Evolutionary conservation across 345 rosid genomes (phyloP), one percentile per base, ranked within the genome.

Genomic region (Salix koriyanagi): DNA sequence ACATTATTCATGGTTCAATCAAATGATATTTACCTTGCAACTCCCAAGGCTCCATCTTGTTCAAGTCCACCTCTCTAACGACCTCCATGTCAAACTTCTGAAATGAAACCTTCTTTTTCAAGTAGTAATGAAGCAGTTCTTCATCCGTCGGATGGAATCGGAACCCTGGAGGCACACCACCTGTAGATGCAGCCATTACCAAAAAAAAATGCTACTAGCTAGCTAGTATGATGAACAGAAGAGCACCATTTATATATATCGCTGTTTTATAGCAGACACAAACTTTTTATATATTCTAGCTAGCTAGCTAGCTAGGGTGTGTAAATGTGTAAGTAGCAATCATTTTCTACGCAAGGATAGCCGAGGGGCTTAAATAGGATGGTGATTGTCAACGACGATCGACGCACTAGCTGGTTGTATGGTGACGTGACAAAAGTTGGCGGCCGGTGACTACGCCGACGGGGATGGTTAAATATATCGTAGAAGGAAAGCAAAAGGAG

Each of bases 21-120:
- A 11, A 26, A 15, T 19, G 7, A 7, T 18, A 67, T 2, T 16
- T 90, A 93, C 99, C 99, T 88, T 93, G 96, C 76, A 95, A 84
- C 21, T 95, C 99, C 99, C 97, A 95, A 78, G 99, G 99, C 83
- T 95, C 99, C 86, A 95, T 86, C 89, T 90, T 95, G 80, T 95
- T 95, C 85, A 95, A 85, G 89, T 95, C 97, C 69, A 93, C 92
- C 84, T 95, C 99, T 84, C 93, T 84, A 28, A 95, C 89, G 44
- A 95, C 99, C 84, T 95, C 97, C 99, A 93, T 93, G 52, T 95
- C 99, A 80, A 93, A 93, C 87, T 95, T 93, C 21, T 95, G 93
- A 79, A 91, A 91, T n/a, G 97, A 88, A 25, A 95, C 48, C 88
- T 95, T 95, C 90, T 90, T 93, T 89, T 89, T 90, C 85, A 95